Percentiles rank a stretch among this genome's conserved stretches.
Conservation (phyloP, 345 rosid species). For the Raphanus sativus region DNA sequence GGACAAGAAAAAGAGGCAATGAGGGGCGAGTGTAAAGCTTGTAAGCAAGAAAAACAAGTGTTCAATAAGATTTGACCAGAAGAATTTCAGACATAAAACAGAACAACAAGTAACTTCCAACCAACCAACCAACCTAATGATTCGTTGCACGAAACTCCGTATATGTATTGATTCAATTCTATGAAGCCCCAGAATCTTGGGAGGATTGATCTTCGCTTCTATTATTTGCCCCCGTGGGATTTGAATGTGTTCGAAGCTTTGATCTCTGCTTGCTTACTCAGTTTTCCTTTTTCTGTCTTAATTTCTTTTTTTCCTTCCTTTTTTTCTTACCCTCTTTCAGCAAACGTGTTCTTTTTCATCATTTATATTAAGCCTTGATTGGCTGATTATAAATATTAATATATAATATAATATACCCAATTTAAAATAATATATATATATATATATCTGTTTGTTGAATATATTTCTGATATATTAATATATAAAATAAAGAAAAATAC, state of each 20-base stretch:
- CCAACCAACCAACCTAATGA: not conserved
- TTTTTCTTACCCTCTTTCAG: not conserved
- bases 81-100: not conserved
- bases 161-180: not conserved
- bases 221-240: not conserved
- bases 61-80: not conserved
- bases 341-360: too few species aligned
- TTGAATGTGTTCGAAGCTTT: not conserved
- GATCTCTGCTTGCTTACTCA: not conserved
- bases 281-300: not conserved
- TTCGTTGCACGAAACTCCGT: not conserved
- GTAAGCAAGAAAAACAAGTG: conserved; percentile 34
- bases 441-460: too few species aligned
- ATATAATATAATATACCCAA: too few species aligned
- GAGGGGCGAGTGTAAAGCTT: conserved; percentile 45
- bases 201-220: not conserved
- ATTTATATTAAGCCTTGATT: too few species aligned
- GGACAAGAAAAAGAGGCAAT: conserved; percentile 32
- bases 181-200: not conserved
- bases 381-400: too few species aligned
- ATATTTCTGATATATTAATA: too few species aligned
- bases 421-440: too few species aligned
- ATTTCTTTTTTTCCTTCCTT: not conserved
- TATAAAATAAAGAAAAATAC: too few species aligned
- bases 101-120: not conserved